Evolutionary conservation across 768 basidiomycete species (phyloP), one percentile per base, ranked within the genome.

Genomic region (Auricularia heimuer): DNA sequence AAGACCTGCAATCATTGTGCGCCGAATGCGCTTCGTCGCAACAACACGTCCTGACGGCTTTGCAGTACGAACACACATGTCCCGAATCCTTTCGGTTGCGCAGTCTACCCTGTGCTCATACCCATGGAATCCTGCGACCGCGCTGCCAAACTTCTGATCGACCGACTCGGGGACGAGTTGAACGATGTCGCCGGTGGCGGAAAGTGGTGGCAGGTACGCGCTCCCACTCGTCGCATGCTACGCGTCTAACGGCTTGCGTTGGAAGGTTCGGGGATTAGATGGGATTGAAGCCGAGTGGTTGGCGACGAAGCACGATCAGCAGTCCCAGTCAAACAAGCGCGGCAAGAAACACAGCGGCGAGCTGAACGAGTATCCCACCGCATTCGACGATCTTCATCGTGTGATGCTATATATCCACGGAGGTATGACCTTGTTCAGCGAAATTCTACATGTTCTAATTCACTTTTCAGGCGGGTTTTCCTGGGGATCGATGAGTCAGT

Each of bases 141-240:
- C 34, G 90, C 93, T 2, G 90, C 94, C 4, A 73, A 74, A 1
- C 75, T 85, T 67, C 80, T 98, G 56, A 86, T 94, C 65, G 78
- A 84, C 66, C 91, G 85, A 2, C 79, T 97, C 8, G 94, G 94
- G 1, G 94, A 94, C 18, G 69, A 72, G 51, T 87, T 89, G 70
- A 83, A 89, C 44, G 81, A 81, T 45, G 73, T 92, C 39, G 86
- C 94, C 3, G 96, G 96, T 10, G 96, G 96, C 1, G 84, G 85
- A 4, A 94, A 95, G 73, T 98, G 96, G 94, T 98, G 96, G 96
- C 95, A 97, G 75, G 93, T 95, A 37, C 86, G 95, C 47, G 8
- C 16, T 4, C 21, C 18, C 18, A 8, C 18, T 18, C 16, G 8
- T 8, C 47, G 47, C 47, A 21, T 51, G 47, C 21, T 6, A 51